Evolutionary conservation across 2,329 filamentous ascomycete species (phyloP).

Genomic region (Nothomitra cinnamomea): DNA sequence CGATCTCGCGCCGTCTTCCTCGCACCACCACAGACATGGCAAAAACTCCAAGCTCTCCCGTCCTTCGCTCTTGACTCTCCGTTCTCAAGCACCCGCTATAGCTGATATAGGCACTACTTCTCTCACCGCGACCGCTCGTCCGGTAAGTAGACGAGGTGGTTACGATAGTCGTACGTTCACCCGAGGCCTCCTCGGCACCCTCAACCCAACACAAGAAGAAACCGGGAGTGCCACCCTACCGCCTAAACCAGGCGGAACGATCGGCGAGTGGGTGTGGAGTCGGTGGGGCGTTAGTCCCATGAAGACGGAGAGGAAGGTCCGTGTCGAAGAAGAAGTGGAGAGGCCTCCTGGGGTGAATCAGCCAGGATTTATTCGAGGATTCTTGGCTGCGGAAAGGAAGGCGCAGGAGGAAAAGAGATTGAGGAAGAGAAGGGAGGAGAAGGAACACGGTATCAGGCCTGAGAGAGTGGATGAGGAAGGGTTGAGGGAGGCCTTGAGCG

Average conservation of each 20-base stretch:
- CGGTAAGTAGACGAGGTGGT: slow-evolving; percentile 31
- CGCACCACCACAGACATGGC: slow-evolving; percentile 24
- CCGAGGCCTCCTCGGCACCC: slow-evolving; percentile 26
- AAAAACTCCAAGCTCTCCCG: slow-evolving; percentile 22
- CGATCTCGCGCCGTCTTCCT: slow-evolving; percentile 58
- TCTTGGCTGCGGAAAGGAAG: neutral
- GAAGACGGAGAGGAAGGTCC: neutral
- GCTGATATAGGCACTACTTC: slow-evolving; percentile 34
- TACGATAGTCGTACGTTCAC: slow-evolving; percentile 36
- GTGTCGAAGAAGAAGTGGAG: neutral
- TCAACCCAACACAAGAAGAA: neutral
- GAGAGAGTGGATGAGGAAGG: neutral
- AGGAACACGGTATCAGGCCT: neutral
- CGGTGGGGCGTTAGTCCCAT: neutral
- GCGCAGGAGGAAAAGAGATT: neutral
- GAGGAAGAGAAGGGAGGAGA: neutral
- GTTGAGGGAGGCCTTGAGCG: slow-evolving; percentile 2
- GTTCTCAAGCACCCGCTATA: slow-evolving; percentile 24
- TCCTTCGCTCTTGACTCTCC: slow-evolving; percentile 28
- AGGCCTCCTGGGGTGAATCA: slow-evolving; percentile 1
- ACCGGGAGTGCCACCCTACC: neutral
- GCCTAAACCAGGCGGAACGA: neutral
- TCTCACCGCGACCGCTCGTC: slow-evolving; percentile 37
- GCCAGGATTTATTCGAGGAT: neutral
- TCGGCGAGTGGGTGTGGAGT: slow-evolving; percentile 4